These are phyloP conservation scores for Cryptococcus sp. DNA, from an alignment of 1,284 basidiomycete genomes.

Conservation along the genomic window DNA sequence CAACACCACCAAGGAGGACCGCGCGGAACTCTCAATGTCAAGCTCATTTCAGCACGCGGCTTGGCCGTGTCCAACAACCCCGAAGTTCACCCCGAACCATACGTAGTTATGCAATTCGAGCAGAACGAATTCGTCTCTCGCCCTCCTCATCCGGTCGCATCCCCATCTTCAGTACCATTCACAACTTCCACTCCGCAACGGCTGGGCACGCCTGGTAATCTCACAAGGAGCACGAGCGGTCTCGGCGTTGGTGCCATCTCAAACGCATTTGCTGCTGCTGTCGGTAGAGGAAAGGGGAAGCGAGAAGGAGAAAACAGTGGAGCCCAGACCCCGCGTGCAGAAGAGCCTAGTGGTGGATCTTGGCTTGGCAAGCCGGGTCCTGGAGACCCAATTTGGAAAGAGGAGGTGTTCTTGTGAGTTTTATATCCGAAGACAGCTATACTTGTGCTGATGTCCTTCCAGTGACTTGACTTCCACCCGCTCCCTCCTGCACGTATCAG, in stretches of 20 bases:
- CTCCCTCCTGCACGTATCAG: constrained; percentile 82
- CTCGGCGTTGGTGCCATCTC: constrained; percentile 65
- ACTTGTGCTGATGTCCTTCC: not conserved
- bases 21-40: constrained; percentile 85
- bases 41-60: constrained; percentile 88
- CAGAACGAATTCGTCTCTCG: constrained; percentile 97
- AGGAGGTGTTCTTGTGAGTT: constrained; percentile 93
- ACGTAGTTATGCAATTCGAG: constrained; percentile 97
- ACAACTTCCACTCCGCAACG: constrained; percentile 44
- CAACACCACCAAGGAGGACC: constrained; percentile 26
- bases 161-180: constrained; percentile 44
- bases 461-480: constrained; percentile 94
- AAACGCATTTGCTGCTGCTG: constrained; percentile 59
- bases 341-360: constrained; percentile 28
- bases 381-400: constrained; percentile 95
- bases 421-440: constrained; percentile 4
- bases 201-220: constrained; percentile 30
- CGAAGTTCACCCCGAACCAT: constrained; percentile 67
- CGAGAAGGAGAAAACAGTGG: constrained; percentile 47
- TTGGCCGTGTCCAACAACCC: constrained; percentile 68
- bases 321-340: constrained; percentile 47
- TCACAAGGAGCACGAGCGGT: constrained; percentile 40
- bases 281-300: constrained; percentile 50
- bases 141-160: constrained; percentile 62
- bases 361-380: constrained; percentile 53